These are phyloP conservation scores for Trifolium fragiferum DNA, from an alignment of 306 rosid species.

Conservation along the genomic window DNA sequence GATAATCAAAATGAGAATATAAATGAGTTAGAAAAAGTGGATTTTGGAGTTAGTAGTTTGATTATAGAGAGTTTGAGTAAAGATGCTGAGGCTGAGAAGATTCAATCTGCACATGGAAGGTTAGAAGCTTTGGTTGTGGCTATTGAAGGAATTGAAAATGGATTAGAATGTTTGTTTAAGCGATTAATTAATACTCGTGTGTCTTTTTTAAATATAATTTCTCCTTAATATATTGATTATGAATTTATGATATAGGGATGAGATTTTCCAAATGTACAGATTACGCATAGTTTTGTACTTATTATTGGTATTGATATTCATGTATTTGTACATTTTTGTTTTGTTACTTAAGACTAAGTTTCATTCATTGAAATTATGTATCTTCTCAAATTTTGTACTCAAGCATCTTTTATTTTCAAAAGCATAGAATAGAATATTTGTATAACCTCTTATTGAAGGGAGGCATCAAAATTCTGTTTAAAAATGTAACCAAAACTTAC, in stretches of 20 bases:
- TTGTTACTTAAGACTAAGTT: slow-evolving; percentile 7
- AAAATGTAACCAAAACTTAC: background rate
- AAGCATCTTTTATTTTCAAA: background rate
- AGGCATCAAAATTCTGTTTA: background rate
- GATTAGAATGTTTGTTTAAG: slow-evolving; percentile 68
- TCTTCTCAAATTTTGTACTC: background rate
- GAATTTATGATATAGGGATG: background rate
- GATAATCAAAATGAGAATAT: slow-evolving; percentile 39
- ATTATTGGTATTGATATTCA: background rate
- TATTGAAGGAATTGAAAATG: slow-evolving; percentile 60
- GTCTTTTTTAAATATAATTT: slow-evolving; percentile 61
- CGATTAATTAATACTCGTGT: slow-evolving; percentile 66
- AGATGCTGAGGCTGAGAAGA: slow-evolving; percentile 51
- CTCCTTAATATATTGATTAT: slow-evolving; percentile 38
- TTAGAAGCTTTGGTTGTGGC: slow-evolving; percentile 58
- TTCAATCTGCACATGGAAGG: slow-evolving; percentile 51
- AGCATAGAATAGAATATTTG: background rate
- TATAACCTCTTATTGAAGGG: background rate
- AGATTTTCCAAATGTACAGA: slow-evolving; percentile 29
- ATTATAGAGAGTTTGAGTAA: slow-evolving; percentile 34
- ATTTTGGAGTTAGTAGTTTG: slow-evolving; percentile 53
- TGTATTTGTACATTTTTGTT: slow-evolving; percentile 33
- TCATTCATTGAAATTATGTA: background rate
- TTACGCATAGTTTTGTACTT: background rate
- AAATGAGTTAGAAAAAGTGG: slow-evolving; percentile 69